phyloP scores from a whole-genome alignment of 2,329 filamentous ascomycete species.

The Shiraia sp. region DNA sequence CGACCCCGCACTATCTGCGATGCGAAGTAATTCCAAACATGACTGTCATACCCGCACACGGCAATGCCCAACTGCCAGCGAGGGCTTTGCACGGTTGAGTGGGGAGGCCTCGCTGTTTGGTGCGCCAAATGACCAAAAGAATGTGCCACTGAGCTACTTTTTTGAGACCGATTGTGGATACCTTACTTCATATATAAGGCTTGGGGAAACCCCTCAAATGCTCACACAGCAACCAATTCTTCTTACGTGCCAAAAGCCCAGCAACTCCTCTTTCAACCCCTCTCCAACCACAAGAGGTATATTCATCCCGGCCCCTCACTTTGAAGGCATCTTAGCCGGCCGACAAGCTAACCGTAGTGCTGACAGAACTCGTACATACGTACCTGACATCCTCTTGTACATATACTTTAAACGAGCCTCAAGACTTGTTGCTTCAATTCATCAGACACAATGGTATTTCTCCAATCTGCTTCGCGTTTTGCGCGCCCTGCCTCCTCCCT shows the following conservation, averaged over 20 bases:
- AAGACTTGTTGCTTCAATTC: constrained; percentile 19
- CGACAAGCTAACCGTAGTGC: constrained; percentile 26
- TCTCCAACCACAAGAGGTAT: constrained; percentile 30
- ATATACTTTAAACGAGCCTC: constrained; percentile 24
- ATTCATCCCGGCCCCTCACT: constrained; percentile 23
- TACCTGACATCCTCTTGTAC: constrained; percentile 24
- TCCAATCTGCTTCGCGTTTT: constrained; percentile 63
- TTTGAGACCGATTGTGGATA: constrained; percentile 19
- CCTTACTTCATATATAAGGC: constrained; percentile 34
- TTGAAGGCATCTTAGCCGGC: constrained; percentile 5
- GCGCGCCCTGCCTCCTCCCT: constrained; percentile 59
- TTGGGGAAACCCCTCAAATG: constrained; percentile 26
- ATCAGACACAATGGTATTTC: constrained; percentile 61
- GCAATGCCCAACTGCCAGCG: constrained; percentile 25
- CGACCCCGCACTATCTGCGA: constrained; percentile 40
- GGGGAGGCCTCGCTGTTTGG: constrained; percentile 35
- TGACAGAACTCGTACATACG: constrained; percentile 29
- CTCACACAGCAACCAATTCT: constrained; percentile 16
- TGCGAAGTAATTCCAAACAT: constrained; percentile 39
- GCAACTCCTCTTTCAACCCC: constrained; percentile 22
- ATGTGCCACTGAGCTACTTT: constrained; percentile 16
- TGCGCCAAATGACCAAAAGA: constrained; percentile 26
- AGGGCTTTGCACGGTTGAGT: constrained; percentile 32
- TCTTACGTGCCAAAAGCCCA: constrained; percentile 19
- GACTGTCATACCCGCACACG: constrained; percentile 32